These are phyloP conservation scores for Hanseniaspora hatyaiensis DNA, from an alignment of 805 yeast genomes.

Conservation along the genomic window DNA sequence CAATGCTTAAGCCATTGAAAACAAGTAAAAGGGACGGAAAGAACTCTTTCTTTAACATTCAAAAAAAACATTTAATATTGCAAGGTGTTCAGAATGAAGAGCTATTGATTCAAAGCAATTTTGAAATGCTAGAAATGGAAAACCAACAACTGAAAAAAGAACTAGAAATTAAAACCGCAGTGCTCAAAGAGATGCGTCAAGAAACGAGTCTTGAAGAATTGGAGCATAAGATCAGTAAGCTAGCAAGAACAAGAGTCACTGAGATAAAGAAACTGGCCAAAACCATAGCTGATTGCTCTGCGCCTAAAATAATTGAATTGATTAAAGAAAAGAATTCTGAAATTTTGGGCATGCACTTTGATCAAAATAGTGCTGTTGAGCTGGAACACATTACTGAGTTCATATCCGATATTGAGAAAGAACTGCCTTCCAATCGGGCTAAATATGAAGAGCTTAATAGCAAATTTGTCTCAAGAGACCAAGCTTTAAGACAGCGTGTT, in stretches of 20 bases:
- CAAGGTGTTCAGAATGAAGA: conserved; percentile 10
- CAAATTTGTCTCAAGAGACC: conserved; percentile 32
- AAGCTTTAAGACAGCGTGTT: conserved; percentile 53
- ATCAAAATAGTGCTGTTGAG: conserved; percentile 19
- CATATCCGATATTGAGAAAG: conserved; percentile 21
- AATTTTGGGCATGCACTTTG: conserved; percentile 4
- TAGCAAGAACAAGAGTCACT: neutral
- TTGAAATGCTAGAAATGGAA: neutral
- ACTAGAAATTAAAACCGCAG: neutral
- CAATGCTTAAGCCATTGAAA: conserved; percentile 5
- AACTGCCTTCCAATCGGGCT: conserved; percentile 22
- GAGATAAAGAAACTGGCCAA: neutral
- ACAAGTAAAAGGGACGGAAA: neutral
- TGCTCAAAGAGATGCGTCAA: neutral
- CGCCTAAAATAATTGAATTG: neutral
- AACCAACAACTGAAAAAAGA: neutral
- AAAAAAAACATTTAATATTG: neutral
- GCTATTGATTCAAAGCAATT: neutral
- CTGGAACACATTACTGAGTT: conserved; percentile 25
- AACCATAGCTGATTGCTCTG: neutral
- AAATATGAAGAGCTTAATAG: conserved; percentile 25
- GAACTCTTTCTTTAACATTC: neutral
- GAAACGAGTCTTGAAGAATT: neutral
- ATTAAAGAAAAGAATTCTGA: conserved; percentile 11
- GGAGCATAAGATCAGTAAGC: neutral